These are phyloP conservation scores for Cadophora sp. DNA, from an alignment of 2,329 filamentous ascomycete genomes.

Conservation along the genomic window DNA sequence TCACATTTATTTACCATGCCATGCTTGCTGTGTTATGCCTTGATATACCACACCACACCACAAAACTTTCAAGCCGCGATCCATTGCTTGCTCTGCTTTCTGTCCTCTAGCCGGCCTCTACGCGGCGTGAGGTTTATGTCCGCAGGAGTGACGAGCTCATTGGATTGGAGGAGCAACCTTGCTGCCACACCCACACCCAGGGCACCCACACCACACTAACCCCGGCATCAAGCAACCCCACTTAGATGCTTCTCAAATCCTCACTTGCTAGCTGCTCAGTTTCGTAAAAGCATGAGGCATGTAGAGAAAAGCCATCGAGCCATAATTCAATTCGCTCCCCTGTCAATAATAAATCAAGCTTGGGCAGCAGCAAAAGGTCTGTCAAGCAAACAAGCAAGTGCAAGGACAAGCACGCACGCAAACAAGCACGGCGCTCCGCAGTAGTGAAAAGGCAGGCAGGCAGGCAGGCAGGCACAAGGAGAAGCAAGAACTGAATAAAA, in stretches of 20 bases:
- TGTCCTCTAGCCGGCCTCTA: slow-evolving; percentile 15
- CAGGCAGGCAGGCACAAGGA: background rate
- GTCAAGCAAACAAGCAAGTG: background rate
- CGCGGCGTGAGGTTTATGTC: slow-evolving; percentile 8
- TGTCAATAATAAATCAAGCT: background rate
- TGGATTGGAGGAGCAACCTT: slow-evolving; percentile 33
- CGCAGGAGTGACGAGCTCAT: slow-evolving; percentile 1
- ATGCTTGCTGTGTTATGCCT: background rate
- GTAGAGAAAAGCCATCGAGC: slow-evolving; percentile 18
- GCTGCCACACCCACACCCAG: slow-evolving; percentile 19
- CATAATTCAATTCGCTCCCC: slow-evolving; percentile 11
- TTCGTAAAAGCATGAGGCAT: slow-evolving; percentile 20
- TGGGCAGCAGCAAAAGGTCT: background rate
- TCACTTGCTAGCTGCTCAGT: slow-evolving; percentile 8
- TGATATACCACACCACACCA: background rate
- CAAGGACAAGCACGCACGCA: background rate
- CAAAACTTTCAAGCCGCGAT: background rate
- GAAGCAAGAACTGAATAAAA: background rate
- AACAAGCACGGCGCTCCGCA: background rate
- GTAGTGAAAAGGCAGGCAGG: background rate
- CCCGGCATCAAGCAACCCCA: slow-evolving; percentile 14
- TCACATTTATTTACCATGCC: slow-evolving; percentile 1
- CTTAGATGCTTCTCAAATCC: slow-evolving; percentile 4
- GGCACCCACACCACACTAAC: slow-evolving; percentile 4
- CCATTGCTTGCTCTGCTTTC: background rate